Percentiles rank a stretch among this genome's conserved stretches.
These are phyloP conservation scores for Stagonosporopsis tanaceti DNA, from an alignment of 2,329 filamentous ascomycete genomes.

Conservation along the genomic window DNA sequence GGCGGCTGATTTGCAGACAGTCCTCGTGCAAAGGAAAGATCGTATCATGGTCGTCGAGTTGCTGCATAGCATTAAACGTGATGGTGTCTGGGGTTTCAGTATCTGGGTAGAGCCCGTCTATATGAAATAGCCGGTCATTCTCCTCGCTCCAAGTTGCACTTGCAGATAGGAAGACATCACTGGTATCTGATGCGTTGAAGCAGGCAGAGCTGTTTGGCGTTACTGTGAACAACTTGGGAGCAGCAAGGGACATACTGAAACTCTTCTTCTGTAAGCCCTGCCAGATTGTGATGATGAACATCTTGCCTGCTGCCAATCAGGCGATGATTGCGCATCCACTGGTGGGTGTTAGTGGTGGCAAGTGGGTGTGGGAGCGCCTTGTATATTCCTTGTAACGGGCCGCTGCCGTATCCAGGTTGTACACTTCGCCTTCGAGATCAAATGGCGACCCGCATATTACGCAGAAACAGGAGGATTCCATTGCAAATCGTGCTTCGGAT, in stretches of 20 bases:
- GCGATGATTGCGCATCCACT: slow-evolving; percentile 39
- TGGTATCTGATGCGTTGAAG: slow-evolving; percentile 18
- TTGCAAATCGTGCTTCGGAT: slow-evolving; percentile 28
- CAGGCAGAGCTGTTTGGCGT: slow-evolving; percentile 3
- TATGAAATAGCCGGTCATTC: slow-evolving; percentile 25
- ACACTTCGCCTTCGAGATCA: slow-evolving; percentile 31
- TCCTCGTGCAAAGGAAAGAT: slow-evolving; percentile 37
- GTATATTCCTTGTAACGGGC: slow-evolving; percentile 21
- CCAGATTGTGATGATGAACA: slow-evolving; percentile 14
- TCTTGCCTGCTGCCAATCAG: slow-evolving; percentile 26
- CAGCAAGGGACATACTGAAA: slow-evolving; percentile 8
- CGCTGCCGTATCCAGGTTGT: slow-evolving; percentile 31
- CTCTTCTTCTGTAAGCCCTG: slow-evolving; percentile 8
- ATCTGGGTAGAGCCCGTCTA: slow-evolving; percentile 20
- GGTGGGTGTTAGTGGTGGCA: not conserved
- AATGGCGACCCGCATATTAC: slow-evolving; percentile 40
- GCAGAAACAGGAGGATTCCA: slow-evolving; percentile 37
- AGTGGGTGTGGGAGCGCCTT: not conserved
- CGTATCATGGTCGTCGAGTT: slow-evolving; percentile 19
- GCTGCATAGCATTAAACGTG: slow-evolving; percentile 26
- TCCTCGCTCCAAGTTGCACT: slow-evolving; percentile 21
- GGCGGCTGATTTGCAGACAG: slow-evolving; percentile 33
- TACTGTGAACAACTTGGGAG: not conserved
- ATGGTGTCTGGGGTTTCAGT: slow-evolving; percentile 9
- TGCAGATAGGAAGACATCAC: slow-evolving; percentile 32